Conservation (phyloP, 1,284 basidiomycete genomes). For the Coniferiporia sulphurascens region DNA sequence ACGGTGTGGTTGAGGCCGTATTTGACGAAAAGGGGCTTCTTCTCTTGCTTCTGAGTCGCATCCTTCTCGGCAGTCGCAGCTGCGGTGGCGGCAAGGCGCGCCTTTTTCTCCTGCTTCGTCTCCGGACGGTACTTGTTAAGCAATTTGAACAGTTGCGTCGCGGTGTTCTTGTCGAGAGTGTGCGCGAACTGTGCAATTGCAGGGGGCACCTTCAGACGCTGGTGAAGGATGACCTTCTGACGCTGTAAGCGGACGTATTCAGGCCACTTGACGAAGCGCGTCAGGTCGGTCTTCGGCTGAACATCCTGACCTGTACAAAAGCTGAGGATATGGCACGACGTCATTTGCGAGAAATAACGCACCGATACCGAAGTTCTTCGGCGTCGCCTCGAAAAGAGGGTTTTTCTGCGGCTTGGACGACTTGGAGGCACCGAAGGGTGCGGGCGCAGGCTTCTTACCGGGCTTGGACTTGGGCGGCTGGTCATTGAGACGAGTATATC, state of each 20-base stretch:
- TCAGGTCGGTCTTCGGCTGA: constrained; percentile 86
- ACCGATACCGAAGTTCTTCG: constrained; percentile 95
- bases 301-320: constrained; percentile 80
- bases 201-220: constrained; percentile 98
- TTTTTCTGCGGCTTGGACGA: constrained; percentile 80
- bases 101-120: constrained; percentile 97
- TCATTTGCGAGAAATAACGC: not conserved
- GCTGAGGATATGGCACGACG: constrained; percentile 1
- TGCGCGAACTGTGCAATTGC: constrained; percentile 98
- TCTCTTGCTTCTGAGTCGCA: constrained; percentile 64
- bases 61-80: constrained; percentile 78
- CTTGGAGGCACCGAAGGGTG: constrained; percentile 73
- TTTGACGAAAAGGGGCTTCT: constrained; percentile 95
- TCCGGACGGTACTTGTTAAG: constrained; percentile 96
- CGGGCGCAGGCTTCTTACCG: constrained; percentile 75
- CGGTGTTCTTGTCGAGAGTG: constrained; percentile 99
- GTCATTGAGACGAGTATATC: constrained; percentile 79
- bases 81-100: constrained; percentile 77
- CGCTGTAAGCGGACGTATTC: constrained; percentile 98
- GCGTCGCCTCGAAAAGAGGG: constrained; percentile 89
- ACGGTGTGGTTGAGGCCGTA: constrained; percentile 97
- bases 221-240: constrained; percentile 98
- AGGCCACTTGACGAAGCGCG: constrained; percentile 99
- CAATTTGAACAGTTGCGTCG: constrained; percentile 96
- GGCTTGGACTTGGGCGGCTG: constrained; percentile 71